Evolutionary conservation across 2,329 filamentous ascomycete species (phyloP).

Genomic region (Kalmusia sp.): DNA sequence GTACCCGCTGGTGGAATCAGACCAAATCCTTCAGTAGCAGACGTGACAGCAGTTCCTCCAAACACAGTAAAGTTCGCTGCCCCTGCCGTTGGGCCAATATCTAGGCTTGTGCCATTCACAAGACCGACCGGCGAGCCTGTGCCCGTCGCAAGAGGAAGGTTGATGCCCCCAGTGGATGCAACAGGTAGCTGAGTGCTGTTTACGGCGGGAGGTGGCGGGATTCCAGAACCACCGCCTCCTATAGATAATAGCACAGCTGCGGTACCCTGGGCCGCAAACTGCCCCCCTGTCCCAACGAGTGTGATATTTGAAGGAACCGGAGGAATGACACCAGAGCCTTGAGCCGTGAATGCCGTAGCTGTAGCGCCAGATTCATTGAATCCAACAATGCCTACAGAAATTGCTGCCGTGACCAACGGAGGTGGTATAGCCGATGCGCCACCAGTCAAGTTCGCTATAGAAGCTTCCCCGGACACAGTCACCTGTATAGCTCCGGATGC

Average conservation of each 20-base stretch:
- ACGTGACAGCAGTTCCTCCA: conserved; percentile 16
- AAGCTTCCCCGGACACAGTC: conserved; percentile 1
- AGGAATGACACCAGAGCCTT: background rate
- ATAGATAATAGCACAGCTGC: conserved; percentile 12
- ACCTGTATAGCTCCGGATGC: conserved; percentile 10
- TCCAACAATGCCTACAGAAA: too few species aligned
- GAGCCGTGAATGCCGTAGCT: background rate
- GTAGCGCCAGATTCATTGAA: conserved; percentile 5
- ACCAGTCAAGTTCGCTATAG: conserved; percentile 17
- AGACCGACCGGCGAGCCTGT: background rate
- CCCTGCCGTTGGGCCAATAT: conserved; percentile 7
- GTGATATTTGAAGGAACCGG: background rate
- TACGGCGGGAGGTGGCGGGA: background rate
- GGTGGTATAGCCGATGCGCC: conserved; percentile 6
- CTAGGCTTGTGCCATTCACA: background rate
- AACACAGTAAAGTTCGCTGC: conserved; percentile 15
- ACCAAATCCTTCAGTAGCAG: conserved; percentile 12
- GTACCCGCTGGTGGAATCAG: conserved; percentile 15
- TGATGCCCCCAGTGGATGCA: background rate
- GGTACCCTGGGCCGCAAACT: too few species aligned
- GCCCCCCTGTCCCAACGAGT: background rate
- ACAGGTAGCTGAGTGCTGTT: conserved; percentile 2
- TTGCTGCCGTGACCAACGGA: conserved; percentile 9
- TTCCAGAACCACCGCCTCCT: conserved; percentile 6
- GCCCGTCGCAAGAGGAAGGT: conserved; percentile 8